These are phyloP conservation scores for Celoporthe dispersa DNA, from an alignment of 2,329 filamentous ascomycete species.

Conservation along the genomic window DNA sequence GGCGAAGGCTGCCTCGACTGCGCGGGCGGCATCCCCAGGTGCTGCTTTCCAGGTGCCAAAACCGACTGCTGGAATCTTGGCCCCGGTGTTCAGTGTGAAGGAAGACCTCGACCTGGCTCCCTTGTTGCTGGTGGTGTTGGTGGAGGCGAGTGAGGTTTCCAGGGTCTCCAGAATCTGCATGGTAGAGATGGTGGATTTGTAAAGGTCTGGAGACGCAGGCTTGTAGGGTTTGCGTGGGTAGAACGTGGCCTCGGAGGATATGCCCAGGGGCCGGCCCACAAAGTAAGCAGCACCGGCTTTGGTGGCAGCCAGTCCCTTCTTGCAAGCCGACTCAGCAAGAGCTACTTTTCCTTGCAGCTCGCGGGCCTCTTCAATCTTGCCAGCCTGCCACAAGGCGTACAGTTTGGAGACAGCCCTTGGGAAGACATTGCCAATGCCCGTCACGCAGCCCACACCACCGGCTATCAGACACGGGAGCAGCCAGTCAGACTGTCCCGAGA, in stretches of 20 bases:
- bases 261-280: not conserved
- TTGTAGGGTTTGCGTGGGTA: not conserved
- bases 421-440: slow-evolving; percentile 52
- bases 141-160: not conserved
- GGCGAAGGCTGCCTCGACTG: slow-evolving; percentile 45
- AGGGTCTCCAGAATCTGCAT: not conserved
- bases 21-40: slow-evolving; percentile 24
- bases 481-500: slow-evolving; percentile 50
- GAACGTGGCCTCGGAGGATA: not conserved
- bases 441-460: slow-evolving; percentile 49
- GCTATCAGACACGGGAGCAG: slow-evolving; percentile 45
- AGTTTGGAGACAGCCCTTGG: slow-evolving; percentile 46
- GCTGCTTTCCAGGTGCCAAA: slow-evolving; percentile 28
- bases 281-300: slow-evolving; percentile 46
- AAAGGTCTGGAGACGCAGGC: not conserved
- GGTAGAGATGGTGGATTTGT: not conserved
- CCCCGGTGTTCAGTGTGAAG: slow-evolving; percentile 15
- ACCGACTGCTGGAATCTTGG: slow-evolving; percentile 13
- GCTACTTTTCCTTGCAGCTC: slow-evolving; percentile 48
- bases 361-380: slow-evolving; percentile 43
- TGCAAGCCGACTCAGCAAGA: slow-evolving; percentile 55
- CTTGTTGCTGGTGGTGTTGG: not conserved
- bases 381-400: slow-evolving; percentile 46
- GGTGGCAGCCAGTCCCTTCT: slow-evolving; percentile 52
- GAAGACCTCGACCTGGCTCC: not conserved